Evolutionary conservation across 495 filamentous ascomycete species (phyloP).

Genomic region (Rostrohypoxylon terebratum): DNA sequence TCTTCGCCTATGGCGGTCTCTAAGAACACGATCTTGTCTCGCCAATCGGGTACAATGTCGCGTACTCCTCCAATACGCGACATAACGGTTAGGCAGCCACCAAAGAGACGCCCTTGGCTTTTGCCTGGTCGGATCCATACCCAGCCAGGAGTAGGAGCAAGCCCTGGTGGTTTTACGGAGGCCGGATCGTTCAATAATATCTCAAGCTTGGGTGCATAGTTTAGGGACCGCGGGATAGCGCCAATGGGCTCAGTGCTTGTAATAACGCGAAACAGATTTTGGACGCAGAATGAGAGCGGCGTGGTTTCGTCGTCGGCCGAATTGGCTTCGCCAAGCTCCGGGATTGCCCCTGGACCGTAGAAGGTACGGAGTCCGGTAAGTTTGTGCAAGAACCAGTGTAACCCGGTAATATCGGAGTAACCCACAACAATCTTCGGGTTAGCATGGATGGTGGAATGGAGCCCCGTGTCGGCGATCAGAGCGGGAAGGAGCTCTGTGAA

Average conservation of each 20-base stretch:
- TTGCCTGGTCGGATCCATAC: slow-evolving; percentile 43
- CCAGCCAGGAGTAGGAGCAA: slow-evolving; percentile 32
- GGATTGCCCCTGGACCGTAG: slow-evolving; percentile 50
- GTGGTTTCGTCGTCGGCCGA: slow-evolving; percentile 31
- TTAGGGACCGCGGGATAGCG: slow-evolving; percentile 29
- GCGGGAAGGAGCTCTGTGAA: slow-evolving; percentile 48
- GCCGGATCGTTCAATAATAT: neutral
- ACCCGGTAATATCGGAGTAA: slow-evolving; percentile 52
- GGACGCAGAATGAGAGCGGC: slow-evolving; percentile 32
- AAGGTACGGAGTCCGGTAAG: slow-evolving; percentile 53
- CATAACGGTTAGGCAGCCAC: slow-evolving; percentile 49
- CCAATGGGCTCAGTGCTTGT: slow-evolving; percentile 26
- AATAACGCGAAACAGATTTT: slow-evolving; percentile 33
- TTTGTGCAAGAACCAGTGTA: slow-evolving; percentile 51
- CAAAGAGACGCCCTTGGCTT: slow-evolving; percentile 48
- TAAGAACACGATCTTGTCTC: slow-evolving; percentile 48
- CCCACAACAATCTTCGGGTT: slow-evolving; percentile 54
- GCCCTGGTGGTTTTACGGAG: neutral
- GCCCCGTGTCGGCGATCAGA: slow-evolving; percentile 44
- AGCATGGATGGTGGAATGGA: slow-evolving; percentile 41
- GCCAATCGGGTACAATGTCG: slow-evolving; percentile 40
- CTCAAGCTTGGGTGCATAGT: slow-evolving; percentile 12
- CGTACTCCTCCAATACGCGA: slow-evolving; percentile 46
- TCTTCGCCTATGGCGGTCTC: slow-evolving; percentile 49
- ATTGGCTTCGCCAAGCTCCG: slow-evolving; percentile 46